phyloP scores from a whole-genome alignment of 2,329 filamentous ascomycete genomes.

The Xylaria sp. region DNA sequence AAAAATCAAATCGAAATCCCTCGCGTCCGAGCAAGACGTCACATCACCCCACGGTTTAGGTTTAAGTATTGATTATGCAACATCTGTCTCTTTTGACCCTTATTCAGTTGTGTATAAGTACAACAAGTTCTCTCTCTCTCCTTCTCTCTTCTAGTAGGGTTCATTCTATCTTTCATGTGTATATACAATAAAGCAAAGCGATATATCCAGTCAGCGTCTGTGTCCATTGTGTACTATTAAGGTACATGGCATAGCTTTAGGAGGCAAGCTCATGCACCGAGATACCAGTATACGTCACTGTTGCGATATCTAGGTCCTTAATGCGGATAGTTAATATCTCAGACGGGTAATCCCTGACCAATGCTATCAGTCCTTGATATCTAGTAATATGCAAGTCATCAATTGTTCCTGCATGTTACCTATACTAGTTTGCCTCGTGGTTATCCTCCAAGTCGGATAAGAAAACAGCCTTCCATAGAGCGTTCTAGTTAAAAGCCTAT shows the following conservation, averaged over 20 bases:
- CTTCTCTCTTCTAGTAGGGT: not conserved
- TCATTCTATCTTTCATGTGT: not conserved
- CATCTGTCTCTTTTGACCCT: not conserved
- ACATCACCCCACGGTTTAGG: constrained; percentile 36
- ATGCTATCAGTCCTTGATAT: not conserved
- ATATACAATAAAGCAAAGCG: not conserved
- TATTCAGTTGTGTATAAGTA: not conserved
- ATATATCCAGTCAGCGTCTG: not conserved
- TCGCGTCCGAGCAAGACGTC: constrained; percentile 35
- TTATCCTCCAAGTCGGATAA: constrained; percentile 15
- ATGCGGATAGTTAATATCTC: not conserved
- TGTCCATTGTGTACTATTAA: not conserved
- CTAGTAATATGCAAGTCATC: constrained; percentile 33
- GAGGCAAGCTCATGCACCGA: not conserved
- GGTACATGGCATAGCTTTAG: not conserved
- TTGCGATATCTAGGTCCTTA: not conserved
- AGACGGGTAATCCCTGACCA: constrained; percentile 6
- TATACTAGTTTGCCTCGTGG: not conserved
- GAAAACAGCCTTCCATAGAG: constrained; percentile 5
- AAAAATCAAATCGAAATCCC: constrained; percentile 40
- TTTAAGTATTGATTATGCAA: constrained; percentile 24
- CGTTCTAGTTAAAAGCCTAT: not conserved
- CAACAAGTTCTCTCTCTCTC: too few relatives aligned
- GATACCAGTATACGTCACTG: constrained; percentile 6
- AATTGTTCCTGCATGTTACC: constrained; percentile 36